Evolutionary conservation across 2,329 filamentous ascomycete species (phyloP), one percentile per base, ranked within the genome.

Genomic region (Ophiocordyceps camponoti-leonardi): DNA sequence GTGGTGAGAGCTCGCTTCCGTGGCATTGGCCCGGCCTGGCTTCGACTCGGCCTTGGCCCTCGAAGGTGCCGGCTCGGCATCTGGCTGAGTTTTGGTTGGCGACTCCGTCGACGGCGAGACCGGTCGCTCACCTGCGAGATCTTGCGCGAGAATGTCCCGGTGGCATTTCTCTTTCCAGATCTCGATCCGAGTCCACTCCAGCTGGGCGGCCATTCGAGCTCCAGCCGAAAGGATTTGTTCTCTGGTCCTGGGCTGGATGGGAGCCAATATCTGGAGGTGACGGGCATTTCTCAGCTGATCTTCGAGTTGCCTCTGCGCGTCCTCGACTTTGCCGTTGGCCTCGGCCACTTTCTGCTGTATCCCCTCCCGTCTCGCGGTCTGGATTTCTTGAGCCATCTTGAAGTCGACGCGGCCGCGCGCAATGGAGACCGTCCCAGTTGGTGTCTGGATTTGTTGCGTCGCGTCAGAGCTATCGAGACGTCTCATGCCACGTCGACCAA

Each of bases 151-250:
- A 49, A 96, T 88, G 54, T 95, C 90, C 40, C 82, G 80, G 61
- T 98, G 88, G 52, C 88, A 95, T 56, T 79, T 90, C 54, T 90
- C 75, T 45, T 81, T 83, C 86, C 88, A 95, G 19, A 95, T 92
- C 52, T 94, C 86, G 59, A 93, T 82, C 49, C 90, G 75, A n/a
- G 82, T 80, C 90, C 90, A 95, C 59, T 92, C 94, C 49, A 98
- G 66, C 58, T 90, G 87, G 4, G 86, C 86, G 46, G 88, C 80
- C 64, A 94, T 81, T 8, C 83, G 79, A 6, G 81, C 86, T 19
- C 92, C 90, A 18, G 86, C 83, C 51, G 83, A 71, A n/a, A 95
- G 72, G 46, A 96, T 74, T 48, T 86, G 77, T 49, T 96, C 90
- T 49, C 92, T 75, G 0, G 86, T 88, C 62, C 87, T 87, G n/a